Conservation (phyloP, 2,329 filamentous ascomycete species). For the Botrytis aclada region DNA sequence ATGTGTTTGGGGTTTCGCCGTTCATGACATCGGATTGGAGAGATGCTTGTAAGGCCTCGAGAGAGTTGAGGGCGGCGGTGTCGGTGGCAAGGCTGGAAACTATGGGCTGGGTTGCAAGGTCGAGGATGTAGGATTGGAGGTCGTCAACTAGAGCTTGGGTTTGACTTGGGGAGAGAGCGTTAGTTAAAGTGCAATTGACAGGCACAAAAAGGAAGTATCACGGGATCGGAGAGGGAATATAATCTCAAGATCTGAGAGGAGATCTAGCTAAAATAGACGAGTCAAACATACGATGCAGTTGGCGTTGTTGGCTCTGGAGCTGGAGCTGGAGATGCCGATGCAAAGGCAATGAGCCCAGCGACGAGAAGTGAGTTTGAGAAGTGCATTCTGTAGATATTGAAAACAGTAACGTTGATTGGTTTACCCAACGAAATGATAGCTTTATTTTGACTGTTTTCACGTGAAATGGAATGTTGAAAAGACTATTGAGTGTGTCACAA, state of each 20-base stretch:
- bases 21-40: not conserved
- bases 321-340: conserved; percentile 15
- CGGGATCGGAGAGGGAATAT: not conserved
- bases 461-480: not conserved
- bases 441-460: not conserved
- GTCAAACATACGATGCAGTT: conserved; percentile 17
- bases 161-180: conserved; percentile 13
- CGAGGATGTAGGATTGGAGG: conserved; percentile 11
- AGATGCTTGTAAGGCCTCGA: conserved; percentile 11
- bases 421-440: not conserved
- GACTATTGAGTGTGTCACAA: not conserved
- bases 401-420: not conserved
- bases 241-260: not conserved
- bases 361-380: conserved; percentile 5
- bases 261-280: too few species aligned
- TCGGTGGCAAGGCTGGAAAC: conserved; percentile 19
- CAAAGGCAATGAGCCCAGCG: conserved; percentile 16
- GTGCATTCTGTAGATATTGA: not conserved
- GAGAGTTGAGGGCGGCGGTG: conserved; percentile 11
- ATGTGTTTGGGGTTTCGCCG: not conserved
- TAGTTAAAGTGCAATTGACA: not conserved
- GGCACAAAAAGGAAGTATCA: not conserved
- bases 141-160: conserved; percentile 12
- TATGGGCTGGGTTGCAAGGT: conserved; percentile 18
- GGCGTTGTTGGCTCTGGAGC: conserved; percentile 11